Base-by-base conservation (phyloP, 2,329 filamentous ascomycete genomes). In the Fusarium nurragi region DNA sequence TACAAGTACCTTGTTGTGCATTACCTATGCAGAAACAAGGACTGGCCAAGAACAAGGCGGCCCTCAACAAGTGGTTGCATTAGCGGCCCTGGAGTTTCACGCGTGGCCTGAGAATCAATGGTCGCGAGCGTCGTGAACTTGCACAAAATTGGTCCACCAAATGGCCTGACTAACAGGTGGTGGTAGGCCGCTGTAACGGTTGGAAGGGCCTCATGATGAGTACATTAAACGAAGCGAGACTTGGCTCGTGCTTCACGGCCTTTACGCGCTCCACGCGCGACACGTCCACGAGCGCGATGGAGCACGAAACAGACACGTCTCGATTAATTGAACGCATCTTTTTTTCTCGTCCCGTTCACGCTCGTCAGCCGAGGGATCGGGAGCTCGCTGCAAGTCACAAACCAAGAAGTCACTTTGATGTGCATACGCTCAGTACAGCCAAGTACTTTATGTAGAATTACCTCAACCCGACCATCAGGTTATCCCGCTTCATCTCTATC, bases 271-370 rank as follows among this genome's bases (percentile, higher is more conserved):
- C 37, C 30, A 48, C 63, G 65, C 56, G 60, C 66, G 64, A 73
- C 75, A 74, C 75, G 75, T 64, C 30, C 12, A 23, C 6, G 47
- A 58, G 73, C 77, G 76, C 77, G 78, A 75, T 34, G 18, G 70
- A 71, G 72, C 79, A 77, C 79, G 79, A 81, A 80, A 80, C 72
- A 49, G 77, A 81, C 79, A 81, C 79, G 79, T 77, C 77, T 60
- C 21, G 53, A 55, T 76, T 76, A 75, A 77, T 76, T 73, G 69
- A 75, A 56, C 69, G 66, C 70, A 72, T 70, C 51, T 51, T 65
- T 57, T 56, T 58, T 51, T 48, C 30, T 44, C 26, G 23, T 47
- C 16, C 38, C 39, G 38, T 62, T 50, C 58, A 62, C 51, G 51
- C n/a, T 56, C 54, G 19, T 36, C 46, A 54, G 28, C 61, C 55